phyloP scores from a whole-genome alignment of 176 grass and related monocot species.

The Oryza brachyantha region DNA sequence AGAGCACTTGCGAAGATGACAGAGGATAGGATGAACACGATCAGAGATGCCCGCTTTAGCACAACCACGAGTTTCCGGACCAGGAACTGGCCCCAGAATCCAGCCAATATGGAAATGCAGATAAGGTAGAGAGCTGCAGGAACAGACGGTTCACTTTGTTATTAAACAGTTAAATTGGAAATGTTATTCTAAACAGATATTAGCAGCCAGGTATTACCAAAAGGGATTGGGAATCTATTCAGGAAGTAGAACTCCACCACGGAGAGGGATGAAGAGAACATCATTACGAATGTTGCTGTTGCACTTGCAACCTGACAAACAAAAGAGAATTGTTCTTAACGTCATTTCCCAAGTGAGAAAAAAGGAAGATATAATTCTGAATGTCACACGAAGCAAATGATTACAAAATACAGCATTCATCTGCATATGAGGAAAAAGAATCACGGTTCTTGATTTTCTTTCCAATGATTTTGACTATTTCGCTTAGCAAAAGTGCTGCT shows the following conservation, averaged over 20 bases:
- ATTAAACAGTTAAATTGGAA: background rate
- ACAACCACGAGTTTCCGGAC: slow-evolving; percentile 74
- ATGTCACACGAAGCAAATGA: background rate
- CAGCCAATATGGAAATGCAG: slow-evolving; percentile 69
- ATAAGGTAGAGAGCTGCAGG: slow-evolving; percentile 79
- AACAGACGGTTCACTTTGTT: background rate
- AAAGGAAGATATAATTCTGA: background rate
- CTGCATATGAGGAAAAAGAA: background rate
- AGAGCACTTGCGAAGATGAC: slow-evolving; percentile 96
- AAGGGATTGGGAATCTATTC: slow-evolving; percentile 82
- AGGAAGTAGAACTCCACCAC: slow-evolving; percentile 96
- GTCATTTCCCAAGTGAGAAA: background rate
- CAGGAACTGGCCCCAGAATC: slow-evolving; percentile 92
- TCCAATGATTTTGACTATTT: background rate
- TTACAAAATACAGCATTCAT: background rate
- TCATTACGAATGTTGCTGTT: slow-evolving; percentile 98
- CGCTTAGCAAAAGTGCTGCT: background rate
- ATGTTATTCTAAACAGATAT: background rate
- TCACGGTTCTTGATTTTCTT: background rate
- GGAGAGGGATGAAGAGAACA: slow-evolving; percentile 98
- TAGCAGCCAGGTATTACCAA: slow-evolving; percentile 37
- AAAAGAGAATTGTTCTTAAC: background rate
- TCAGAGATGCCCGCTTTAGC: slow-evolving; percentile 77
- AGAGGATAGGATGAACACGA: slow-evolving; percentile 89
- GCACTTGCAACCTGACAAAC: slow-evolving; percentile 82